Percentiles rank a stretch among this genome's conserved stretches.
phyloP scores from a whole-genome alignment of 257 asterid species.

The Fraxinus americana region DNA sequence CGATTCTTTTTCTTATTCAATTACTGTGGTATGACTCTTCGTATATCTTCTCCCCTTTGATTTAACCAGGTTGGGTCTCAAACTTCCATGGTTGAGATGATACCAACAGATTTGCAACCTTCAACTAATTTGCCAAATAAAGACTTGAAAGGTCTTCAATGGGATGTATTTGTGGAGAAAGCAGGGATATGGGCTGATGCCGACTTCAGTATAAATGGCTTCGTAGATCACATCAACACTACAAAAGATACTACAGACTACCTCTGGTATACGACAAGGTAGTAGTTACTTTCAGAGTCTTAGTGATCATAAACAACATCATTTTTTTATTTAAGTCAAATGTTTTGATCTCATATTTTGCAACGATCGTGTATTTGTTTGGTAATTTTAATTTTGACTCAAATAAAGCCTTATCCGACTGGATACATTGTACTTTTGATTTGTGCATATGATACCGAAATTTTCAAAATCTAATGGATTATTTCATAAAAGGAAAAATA shows the following conservation, averaged over 20 bases:
- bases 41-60: slow-evolving; percentile 24
- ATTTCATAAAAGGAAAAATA: not conserved
- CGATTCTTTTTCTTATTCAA: slow-evolving; percentile 7
- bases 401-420: not conserved
- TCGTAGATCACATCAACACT: slow-evolving; percentile 87
- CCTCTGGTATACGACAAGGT: slow-evolving; percentile 92
- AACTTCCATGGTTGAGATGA: slow-evolving; percentile 74
- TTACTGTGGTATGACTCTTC: slow-evolving; percentile 2
- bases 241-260: slow-evolving; percentile 89
- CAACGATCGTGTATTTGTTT: not conserved
- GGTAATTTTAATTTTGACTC: not conserved
- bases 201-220: slow-evolving; percentile 60
- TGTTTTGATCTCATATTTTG: not conserved
- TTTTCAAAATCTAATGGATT: not conserved
- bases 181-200: slow-evolving; percentile 80
- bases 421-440: not conserved
- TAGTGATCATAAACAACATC: not conserved
- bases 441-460: not conserved
- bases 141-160: slow-evolving; percentile 58
- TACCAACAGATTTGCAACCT: slow-evolving; percentile 59
- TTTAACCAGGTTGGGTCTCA: slow-evolving; percentile 65
- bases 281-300: slow-evolving; percentile 19
- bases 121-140: slow-evolving; percentile 45
- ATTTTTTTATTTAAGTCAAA: slow-evolving; percentile 14
- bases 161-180: slow-evolving; percentile 74